These are phyloP conservation scores for Kuraishia piskuri DNA, from an alignment of 805 yeast genomes.

Conservation along the genomic window DNA sequence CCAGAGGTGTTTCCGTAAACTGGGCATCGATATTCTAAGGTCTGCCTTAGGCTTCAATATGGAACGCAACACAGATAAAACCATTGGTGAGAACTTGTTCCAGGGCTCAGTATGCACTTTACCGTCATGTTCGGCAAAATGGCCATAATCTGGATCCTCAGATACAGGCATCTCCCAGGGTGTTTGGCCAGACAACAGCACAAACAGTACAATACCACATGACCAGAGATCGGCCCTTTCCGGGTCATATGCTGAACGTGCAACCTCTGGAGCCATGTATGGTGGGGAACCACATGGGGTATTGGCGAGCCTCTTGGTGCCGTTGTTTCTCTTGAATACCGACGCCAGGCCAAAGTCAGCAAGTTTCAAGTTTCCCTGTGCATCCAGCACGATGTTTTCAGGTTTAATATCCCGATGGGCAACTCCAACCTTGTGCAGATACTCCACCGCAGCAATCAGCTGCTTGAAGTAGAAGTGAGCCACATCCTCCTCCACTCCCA, in stretches of 20 bases:
- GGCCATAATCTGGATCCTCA: constrained; percentile 38
- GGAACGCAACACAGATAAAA: constrained; percentile 42
- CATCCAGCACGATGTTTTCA: constrained; percentile 57
- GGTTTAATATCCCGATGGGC: constrained; percentile 67
- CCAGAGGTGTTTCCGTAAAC: constrained; percentile 50
- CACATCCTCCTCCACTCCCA: constrained; percentile 56
- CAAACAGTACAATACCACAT: constrained; percentile 56
- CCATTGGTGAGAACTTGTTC: constrained; percentile 40
- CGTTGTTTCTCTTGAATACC: constrained; percentile 40
- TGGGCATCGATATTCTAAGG: constrained; percentile 31
- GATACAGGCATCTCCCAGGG: constrained; percentile 64
- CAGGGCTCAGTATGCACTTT: constrained; percentile 41
- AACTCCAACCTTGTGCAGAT: constrained; percentile 53
- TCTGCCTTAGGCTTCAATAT: constrained; percentile 41
- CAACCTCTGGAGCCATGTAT: constrained; percentile 67
- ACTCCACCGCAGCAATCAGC: constrained; percentile 49
- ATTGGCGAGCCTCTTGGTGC: constrained; percentile 34
- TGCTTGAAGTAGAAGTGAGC: constrained; percentile 67
- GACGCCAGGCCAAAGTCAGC: constrained; percentile 75
- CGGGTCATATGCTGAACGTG: constrained; percentile 43
- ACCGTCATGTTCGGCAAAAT: constrained; percentile 35
- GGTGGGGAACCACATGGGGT: constrained; percentile 70
- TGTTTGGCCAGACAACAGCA: constrained; percentile 53
- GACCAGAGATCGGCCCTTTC: constrained; percentile 61
- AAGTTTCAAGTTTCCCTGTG: constrained; percentile 57